phyloP scores from a whole-genome alignment of 225 moss, liverwort and hornwort genomes.

The Pseudoscleropodium purum region DNA sequence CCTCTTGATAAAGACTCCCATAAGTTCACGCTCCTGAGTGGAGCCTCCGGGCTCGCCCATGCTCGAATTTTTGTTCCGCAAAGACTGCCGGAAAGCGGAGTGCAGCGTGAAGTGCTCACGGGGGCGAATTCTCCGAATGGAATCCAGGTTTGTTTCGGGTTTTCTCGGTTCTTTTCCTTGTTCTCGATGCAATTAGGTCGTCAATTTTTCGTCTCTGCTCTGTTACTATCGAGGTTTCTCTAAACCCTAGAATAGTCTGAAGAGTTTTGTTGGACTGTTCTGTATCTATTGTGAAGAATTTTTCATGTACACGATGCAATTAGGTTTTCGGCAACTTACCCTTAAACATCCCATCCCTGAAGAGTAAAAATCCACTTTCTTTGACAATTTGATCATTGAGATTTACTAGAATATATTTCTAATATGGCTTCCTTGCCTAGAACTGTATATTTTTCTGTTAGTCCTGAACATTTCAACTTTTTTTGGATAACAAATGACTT shows the following conservation, averaged over 20 bases:
- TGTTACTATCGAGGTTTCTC: background rate
- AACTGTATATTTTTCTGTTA: background rate
- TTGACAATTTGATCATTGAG: background rate
- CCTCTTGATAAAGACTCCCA: slow-evolving; percentile 61
- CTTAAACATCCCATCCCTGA: background rate
- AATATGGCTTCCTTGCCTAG: background rate
- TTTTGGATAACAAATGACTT: background rate
- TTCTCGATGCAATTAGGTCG: background rate
- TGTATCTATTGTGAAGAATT: background rate
- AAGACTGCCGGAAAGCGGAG: slow-evolving; percentile 25
- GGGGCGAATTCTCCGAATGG: slow-evolving; percentile 68
- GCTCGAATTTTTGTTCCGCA: slow-evolving; percentile 50
- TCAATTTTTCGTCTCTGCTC: background rate
- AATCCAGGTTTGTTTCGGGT: slow-evolving; percentile 39
- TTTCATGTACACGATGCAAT: background rate
- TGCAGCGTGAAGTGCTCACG: slow-evolving; percentile 44
- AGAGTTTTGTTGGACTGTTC: background rate
- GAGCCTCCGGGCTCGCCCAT: slow-evolving; percentile 38
- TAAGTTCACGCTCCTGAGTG: slow-evolving; percentile 65
- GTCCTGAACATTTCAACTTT: background rate
- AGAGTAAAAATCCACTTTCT: background rate
- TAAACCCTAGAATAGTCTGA: background rate
- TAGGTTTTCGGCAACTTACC: background rate
- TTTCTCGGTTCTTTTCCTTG: background rate
- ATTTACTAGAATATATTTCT: background rate